A percentile compares a stretch with the other conserved stretches of the same genome.
Conservation (phyloP, 129 eudicot species). For the Mikania micrantha region DNA sequence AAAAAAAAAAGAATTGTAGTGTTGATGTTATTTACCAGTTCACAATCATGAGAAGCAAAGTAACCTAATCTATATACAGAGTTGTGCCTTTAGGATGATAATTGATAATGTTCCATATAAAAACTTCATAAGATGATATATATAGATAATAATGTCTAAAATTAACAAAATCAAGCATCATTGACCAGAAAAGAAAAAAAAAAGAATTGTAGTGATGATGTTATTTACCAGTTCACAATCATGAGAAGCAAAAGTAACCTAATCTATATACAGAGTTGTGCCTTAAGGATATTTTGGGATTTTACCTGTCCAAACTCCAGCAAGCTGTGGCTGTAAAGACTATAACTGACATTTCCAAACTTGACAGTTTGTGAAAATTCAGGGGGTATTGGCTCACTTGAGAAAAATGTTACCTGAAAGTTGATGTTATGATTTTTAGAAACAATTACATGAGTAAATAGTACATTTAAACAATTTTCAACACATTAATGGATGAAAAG, state of each 20-base stretch:
- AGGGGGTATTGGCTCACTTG: conserved; percentile 68
- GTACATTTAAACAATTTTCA: neutral
- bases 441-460: conserved; percentile 2
- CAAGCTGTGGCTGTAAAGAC: conserved; percentile 91
- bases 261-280: neutral
- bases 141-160: neutral
- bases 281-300: neutral
- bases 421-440: conserved; percentile 1
- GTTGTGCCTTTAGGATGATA: neutral
- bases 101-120: neutral
- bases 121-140: neutral
- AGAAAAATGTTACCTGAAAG: conserved; percentile 81
- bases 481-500: neutral
- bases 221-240: neutral
- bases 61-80: neutral
- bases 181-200: neutral
- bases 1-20: neutral
- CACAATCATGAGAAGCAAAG: neutral
- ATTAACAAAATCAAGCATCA: neutral
- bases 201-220: neutral
- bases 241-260: neutral
- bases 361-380: conserved; percentile 57
- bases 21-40: neutral
- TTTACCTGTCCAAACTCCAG: conserved; percentile 95
- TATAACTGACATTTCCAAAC: conserved; percentile 72